Evolutionary conservation across 1,284 basidiomycete genomes (phyloP), one percentile per base, ranked within the genome.

Genomic region (Moesziomyces parantarcticus): DNA sequence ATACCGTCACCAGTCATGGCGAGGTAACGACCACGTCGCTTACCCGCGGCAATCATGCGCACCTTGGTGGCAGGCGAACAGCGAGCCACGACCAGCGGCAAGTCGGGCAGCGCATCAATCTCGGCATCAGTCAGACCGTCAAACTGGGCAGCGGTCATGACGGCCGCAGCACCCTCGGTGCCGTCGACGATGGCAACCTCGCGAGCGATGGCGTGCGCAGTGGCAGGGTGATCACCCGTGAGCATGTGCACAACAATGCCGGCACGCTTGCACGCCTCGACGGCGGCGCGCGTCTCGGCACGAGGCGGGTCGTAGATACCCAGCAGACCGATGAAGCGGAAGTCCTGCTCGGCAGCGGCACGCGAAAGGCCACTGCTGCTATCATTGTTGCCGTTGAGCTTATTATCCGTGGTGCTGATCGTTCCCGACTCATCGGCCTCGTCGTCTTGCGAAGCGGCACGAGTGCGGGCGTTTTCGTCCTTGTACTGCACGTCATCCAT

Each of bases 1-100:
- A 91, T 86, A 77, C 88, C 88, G 68, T 87, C 83, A 58, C 84
- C 84, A 16, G 81, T 77, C 77, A 80, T 70, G 47, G 61, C 69
- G 2, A 77, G 42, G 52, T 69, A 72, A 26, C 67, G 60, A 23
- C 68, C 67, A 50, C 77, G 70, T 22, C 71, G 63, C 46, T 75
- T 62, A 25, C 70, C 77, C 0, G 79, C 79, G 8, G 71, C 64
- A 26, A 81, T 78, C 73, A 81, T 78, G n/a, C 75, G 62, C 3
- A 81, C 79, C 63, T 81, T 81, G 65, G 79, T 81, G 39, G 60
- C 58, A 26, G 79, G 79, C 22, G 77, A 77, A 71, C 79, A 81
- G 10, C 79, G 76, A 9, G 79, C 79, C 14, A 81, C 59, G 18
- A 81, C 79, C 0, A 78, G 60, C 1, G 79, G 79, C 8, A 81